Evolutionary conservation across 129 eudicot genomes (phyloP).

Genomic region (Apium graveolens): DNA sequence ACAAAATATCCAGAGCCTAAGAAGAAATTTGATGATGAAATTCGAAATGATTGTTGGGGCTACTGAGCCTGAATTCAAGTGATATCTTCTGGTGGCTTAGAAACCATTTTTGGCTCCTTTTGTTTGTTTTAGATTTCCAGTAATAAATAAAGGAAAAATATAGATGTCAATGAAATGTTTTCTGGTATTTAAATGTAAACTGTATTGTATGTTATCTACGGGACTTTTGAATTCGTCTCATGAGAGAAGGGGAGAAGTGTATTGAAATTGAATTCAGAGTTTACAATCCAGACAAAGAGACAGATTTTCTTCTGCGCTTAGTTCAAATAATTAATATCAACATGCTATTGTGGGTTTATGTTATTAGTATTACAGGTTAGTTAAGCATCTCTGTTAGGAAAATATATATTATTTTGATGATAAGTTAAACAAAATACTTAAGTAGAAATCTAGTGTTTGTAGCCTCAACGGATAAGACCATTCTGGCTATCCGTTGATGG

Average conservation of each 20-base stretch:
- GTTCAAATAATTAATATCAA: too few relatives aligned
- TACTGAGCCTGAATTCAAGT: constrained; percentile 25
- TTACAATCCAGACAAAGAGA: not conserved
- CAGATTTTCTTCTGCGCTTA: not conserved
- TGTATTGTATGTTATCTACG: not conserved
- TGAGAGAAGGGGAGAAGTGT: not conserved
- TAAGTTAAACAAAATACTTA: too few relatives aligned
- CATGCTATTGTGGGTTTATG: too few relatives aligned
- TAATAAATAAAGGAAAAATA: constrained; percentile 21
- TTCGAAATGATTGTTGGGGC: constrained; percentile 95
- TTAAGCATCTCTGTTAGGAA: too few relatives aligned
- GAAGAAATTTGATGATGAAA: constrained; percentile 93
- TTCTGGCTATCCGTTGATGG: too few relatives aligned
- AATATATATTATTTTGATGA: too few relatives aligned
- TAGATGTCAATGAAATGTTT: not conserved
- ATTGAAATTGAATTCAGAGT: not conserved
- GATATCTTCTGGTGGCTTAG: not conserved
- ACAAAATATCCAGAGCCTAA: constrained; percentile 88
- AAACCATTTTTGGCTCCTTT: constrained; percentile 12
- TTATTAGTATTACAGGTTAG: too few relatives aligned
- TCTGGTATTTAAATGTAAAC: not conserved
- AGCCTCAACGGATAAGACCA: too few relatives aligned
- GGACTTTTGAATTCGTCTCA: not conserved
- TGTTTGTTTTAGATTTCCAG: constrained; percentile 20
- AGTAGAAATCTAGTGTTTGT: too few relatives aligned